Conservation (phyloP, 352 stramenopile genomes). For the Phytophthora aleatoria region DNA sequence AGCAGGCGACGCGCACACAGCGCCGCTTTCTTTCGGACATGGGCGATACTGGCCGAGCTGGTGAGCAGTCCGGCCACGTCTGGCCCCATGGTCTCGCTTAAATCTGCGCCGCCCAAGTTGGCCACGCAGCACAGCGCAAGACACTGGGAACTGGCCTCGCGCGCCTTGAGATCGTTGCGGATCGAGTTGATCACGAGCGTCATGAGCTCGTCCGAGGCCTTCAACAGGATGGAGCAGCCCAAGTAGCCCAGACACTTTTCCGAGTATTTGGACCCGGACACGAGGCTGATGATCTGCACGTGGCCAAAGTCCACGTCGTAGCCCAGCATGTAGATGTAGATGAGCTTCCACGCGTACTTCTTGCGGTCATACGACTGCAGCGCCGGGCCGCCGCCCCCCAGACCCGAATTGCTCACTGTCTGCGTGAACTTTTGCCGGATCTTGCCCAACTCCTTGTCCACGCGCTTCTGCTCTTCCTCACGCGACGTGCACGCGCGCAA, state of each 20-base stretch:
- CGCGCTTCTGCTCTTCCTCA: constrained; percentile 94
- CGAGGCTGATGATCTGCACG: constrained; percentile 96
- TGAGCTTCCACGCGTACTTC: constrained; percentile 99
- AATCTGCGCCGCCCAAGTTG: constrained; percentile 95
- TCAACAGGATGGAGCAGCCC: constrained; percentile 95
- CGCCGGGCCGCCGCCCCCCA: constrained; percentile 34
- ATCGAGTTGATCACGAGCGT: constrained; percentile 97
- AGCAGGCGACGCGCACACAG: constrained; percentile 94
- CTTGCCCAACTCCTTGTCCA: constrained; percentile 98
- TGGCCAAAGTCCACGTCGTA: constrained; percentile 99
- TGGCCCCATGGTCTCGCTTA: constrained; percentile 93
- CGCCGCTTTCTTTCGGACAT: constrained; percentile 97
- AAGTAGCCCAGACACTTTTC: constrained; percentile 97
- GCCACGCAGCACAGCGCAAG: constrained; percentile 96
- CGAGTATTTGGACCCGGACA: constrained; percentile 93
- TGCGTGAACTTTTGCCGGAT: constrained; percentile 98
- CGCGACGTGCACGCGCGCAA: constrained; percentile 75
- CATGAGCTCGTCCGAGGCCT: constrained; percentile 88
- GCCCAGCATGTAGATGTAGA: constrained; percentile 99
- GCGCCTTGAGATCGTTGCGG: constrained; percentile 94
- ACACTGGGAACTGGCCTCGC: constrained; percentile 88
- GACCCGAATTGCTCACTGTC: constrained; percentile 22
- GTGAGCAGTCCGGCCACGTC: constrained; percentile 95
- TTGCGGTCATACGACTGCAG: constrained; percentile 97
- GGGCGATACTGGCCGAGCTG: constrained; percentile 89